Evolutionary conservation across 1,284 basidiomycete species (phyloP), one percentile per base, ranked within the genome.

Genomic region (Malassezia caprae): DNA sequence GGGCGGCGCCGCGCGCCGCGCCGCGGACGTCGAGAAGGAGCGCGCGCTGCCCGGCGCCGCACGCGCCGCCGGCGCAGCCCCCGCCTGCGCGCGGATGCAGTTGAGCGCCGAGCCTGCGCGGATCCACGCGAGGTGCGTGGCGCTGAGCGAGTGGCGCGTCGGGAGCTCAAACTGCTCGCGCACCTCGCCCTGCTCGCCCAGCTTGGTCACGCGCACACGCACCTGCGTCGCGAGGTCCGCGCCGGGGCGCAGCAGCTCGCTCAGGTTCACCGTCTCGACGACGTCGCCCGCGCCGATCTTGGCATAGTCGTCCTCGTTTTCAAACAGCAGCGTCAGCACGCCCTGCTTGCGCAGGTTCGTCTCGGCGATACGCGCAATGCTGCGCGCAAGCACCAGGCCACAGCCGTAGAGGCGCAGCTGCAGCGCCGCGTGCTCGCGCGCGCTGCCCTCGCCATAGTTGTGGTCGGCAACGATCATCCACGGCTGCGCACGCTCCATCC

Each of bases 361-460:
- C 79, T 81, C 69, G 83, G 80, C 43, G 83, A 86, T 76, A 85
- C 87, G 76, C 84, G 86, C 71, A 41, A 73, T 69, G 58, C 54
- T 40, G 68, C 79, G 67, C 0, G 68, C 76, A 81, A 78, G 67
- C 55, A 78, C 77, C 27, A 78, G 56, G 52, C 76, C 75, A 63
- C 69, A 73, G 21, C 88, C 88, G 70, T 94, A 93, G 79, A 93
- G 94, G 13, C 94, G 83, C 45, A 93, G 94, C 75, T 98, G 94
- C 30, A 98, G 80, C 13, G 91, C 90, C 30, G 94, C 94, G 76
- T 98, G 94, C 77, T 98, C 94, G 57, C 94, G 83, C n/a, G 90
- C 90, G 62, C 87, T 90, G 75, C 93, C 94, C 76, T 99, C 94
- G 4, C 94, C 94, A 74, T 98, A 94, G 77, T 76, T 77, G 67